Base-by-base conservation (phyloP, 306 rosid genomes). In the Parietaria judaica region DNA sequence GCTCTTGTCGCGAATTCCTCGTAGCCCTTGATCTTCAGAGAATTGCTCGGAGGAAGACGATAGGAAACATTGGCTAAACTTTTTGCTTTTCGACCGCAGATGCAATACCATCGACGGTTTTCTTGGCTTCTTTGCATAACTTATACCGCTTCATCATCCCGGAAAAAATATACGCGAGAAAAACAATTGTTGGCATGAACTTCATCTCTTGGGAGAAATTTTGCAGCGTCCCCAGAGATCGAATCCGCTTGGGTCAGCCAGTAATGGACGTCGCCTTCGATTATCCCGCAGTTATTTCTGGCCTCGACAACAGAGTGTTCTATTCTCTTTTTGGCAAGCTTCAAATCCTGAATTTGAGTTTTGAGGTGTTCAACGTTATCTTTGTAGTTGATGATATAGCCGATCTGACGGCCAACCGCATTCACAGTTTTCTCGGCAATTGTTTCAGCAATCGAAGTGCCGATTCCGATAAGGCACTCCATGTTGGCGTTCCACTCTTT, bases 371-470 rank as follows among this genome's bases (percentile, higher is more conserved):
- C 56, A 0, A 68, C 14, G 44, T 74, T 64, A 23, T 16, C 54
- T 47, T 69, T 48, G 50, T 64, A 64, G 50, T 14, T 12, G 47
- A 64, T 23, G 1, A 74, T 1, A 49, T 74, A 69, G 46, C 74
- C 55, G 53, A 46, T 3, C 11, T 52, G 63, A 7, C 37, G 56
- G 7, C 35, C 57, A 49, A 67, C 14, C 14, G 61, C 61, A n/a
- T 6, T 49, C 36, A 67, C 46, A 6, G 60, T 35, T 6, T 56
- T 55, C 49, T 73, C 58, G 1, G 15, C 60, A 23, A 51, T n/a
- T 62, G 55, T 62, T 16, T 34, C 51, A 54, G 3, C 46, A 54
- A 54, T 11, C 11, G 61, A 53, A 3, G 35, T 6, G 8, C 45
- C 37, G 14, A 60, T 17, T 45, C 16, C 51, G 16, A 10, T 3